Conservation (phyloP, 1,284 basidiomycete genomes). For the Kwoniella shivajii region DNA sequence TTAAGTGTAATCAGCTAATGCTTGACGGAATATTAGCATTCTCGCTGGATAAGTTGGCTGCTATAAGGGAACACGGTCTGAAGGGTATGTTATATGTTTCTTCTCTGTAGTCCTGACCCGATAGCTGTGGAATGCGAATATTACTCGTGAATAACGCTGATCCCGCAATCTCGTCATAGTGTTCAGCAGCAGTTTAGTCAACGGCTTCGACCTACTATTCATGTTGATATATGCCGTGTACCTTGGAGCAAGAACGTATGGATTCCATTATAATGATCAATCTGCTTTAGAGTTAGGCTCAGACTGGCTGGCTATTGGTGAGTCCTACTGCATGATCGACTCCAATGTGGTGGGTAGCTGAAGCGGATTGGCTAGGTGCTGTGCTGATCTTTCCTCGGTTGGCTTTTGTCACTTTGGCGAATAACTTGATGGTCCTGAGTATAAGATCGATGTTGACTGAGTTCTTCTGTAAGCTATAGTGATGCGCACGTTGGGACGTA, state of each 20-base stretch:
- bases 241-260: slow-evolving; percentile 69
- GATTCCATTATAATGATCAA: slow-evolving; percentile 60
- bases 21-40: slow-evolving; percentile 60
- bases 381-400: slow-evolving; percentile 83
- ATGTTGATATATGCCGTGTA: slow-evolving; percentile 71
- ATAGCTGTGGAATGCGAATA: too few relatives aligned
- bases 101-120: too few relatives aligned
- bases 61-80: slow-evolving; percentile 91
- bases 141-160: background rate
- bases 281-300: slow-evolving; percentile 63
- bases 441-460: slow-evolving; percentile 54
- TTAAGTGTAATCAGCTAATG: background rate
- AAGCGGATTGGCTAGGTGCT: slow-evolving; percentile 59
- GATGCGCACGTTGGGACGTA: too few relatives aligned
- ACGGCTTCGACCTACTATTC: slow-evolving; percentile 87
- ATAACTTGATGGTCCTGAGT: slow-evolving; percentile 67
- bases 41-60: slow-evolving; percentile 85
- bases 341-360: background rate
- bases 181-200: slow-evolving; percentile 54
- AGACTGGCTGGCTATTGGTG: slow-evolving; percentile 49
- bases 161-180: slow-evolving; percentile 27
- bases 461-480: slow-evolving; percentile 59
- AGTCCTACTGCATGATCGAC: slow-evolving; percentile 1
- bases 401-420: slow-evolving; percentile 82
- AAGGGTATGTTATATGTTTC: slow-evolving; percentile 56